Evolutionary conservation across 495 filamentous ascomycete genomes (phyloP).

Genomic region (Bathelium albidoporum): DNA sequence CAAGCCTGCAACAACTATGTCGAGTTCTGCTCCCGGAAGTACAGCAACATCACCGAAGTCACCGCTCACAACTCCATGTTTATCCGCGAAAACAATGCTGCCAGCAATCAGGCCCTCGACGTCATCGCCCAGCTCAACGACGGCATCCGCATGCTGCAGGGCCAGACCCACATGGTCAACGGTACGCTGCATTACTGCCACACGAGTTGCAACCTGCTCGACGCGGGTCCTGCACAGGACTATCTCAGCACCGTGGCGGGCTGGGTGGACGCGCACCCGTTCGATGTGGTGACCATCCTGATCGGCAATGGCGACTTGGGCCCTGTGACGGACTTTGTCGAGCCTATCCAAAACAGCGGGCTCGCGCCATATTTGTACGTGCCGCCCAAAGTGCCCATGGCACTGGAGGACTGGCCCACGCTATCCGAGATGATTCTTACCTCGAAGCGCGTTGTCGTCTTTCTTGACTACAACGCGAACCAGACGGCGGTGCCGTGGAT

Average conservation of each 20-base stretch:
- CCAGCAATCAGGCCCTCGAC: conserved; percentile 62
- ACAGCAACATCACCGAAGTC: conserved; percentile 82
- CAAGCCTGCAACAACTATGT: conserved; percentile 73
- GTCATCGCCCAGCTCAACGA: conserved; percentile 73
- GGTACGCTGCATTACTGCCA: conserved; percentile 57
- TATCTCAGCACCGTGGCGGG: conserved; percentile 58
- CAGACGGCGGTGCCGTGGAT: conserved; percentile 60
- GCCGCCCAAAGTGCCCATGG: conserved; percentile 59
- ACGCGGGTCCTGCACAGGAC: conserved; percentile 64
- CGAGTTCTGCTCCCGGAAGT: conserved; percentile 73
- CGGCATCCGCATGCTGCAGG: conserved; percentile 83
- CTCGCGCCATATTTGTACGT: conserved; percentile 60
- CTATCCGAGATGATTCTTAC: conserved; percentile 65
- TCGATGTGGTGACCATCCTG: conserved; percentile 84
- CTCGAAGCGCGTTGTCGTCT: conserved; percentile 53
- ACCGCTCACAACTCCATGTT: conserved; percentile 87
- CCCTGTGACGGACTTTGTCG: conserved; percentile 47
- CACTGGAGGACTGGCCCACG: conserved; percentile 71
- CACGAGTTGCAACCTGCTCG: conserved; percentile 66
- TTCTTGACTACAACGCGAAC: conserved; percentile 79
- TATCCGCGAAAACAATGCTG: conserved; percentile 52
- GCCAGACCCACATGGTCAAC: conserved; percentile 64
- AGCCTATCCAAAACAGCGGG: conserved; percentile 55
- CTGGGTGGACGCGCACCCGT: conserved; percentile 71
- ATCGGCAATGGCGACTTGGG: conserved; percentile 73